phyloP scores from a whole-genome alignment of 176 grass and related monocot species.

The Rhynchospora pubera region DNA sequence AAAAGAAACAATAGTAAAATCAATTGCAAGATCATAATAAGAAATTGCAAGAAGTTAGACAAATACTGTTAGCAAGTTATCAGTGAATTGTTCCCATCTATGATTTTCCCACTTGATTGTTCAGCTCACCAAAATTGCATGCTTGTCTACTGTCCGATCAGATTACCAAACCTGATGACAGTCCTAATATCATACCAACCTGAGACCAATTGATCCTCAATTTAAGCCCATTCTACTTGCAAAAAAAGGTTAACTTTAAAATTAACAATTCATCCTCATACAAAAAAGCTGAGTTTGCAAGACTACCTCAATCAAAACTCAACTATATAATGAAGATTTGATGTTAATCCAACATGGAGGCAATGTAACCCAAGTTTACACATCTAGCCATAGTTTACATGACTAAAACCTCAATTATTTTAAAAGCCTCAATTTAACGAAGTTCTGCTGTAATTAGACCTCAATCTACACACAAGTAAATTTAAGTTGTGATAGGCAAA shows the following conservation, averaged over 20 bases:
- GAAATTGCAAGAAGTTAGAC: not conserved
- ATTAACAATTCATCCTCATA: not conserved
- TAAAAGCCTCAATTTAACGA: not conserved
- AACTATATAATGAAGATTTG: not conserved
- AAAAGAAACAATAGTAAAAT: not conserved
- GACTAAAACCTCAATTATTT: not conserved
- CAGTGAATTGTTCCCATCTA: not conserved
- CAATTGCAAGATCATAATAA: not conserved
- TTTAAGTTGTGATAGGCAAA: not conserved
- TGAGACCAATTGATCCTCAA: not conserved
- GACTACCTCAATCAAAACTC: not conserved
- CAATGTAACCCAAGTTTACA: not conserved
- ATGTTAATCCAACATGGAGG: not conserved
- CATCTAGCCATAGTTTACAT: not conserved
- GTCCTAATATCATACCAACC: not conserved
- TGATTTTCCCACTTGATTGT: not conserved
- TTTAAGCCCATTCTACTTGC: not conserved
- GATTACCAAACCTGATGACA: not conserved
- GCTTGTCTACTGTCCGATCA: not conserved
- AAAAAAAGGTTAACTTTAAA: not conserved
- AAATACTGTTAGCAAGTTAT: no score
- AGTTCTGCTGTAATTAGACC: conserved; percentile 13
- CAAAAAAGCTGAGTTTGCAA: not conserved
- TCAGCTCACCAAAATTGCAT: conserved; percentile 3
- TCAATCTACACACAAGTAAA: not conserved